Base-by-base conservation (phyloP, 1,284 basidiomycete genomes). In the Microbotryomycetes sp. region DNA sequence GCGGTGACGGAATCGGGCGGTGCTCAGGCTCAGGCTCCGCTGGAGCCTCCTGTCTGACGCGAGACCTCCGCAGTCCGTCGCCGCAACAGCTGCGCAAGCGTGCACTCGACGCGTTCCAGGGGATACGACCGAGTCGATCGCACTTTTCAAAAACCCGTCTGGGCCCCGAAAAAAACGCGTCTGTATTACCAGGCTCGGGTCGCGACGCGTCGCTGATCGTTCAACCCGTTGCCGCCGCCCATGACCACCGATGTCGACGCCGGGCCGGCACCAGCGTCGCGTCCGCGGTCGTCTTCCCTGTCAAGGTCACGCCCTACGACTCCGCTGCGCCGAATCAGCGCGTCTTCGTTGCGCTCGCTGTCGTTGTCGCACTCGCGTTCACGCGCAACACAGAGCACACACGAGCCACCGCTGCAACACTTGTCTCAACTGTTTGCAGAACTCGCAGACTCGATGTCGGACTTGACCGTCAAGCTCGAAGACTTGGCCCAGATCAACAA, bases 401-500 rank as follows among this genome's bases (percentile, higher is more conserved):
- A 45, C 18, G 41, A 54, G 13, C 72, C 70, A 7, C 73, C 75
- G 0, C 71, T 77, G 26, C 65, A 70, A 2, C 75, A 75, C 60
- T 66, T 77, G 21, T 59, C 66, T 24, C 55, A 51, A 3, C 65
- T 74, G 18, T 72, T 77, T 55, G 67, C 67, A 5, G 75, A 76
- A 52, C 72, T 77, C 5, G 69, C 73, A 6, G 73, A 77, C 45
- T 72, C 73, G 52, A 67, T 75, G 5, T 54, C 61, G 7, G 71
- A 73, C 49, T 63, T 77, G 47, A 68, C 73, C 24, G 67, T 65
- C 57, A 76, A 77, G 57, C 48, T 73, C 7, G 70, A 74, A 26
- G 65, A 64, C 27, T 53, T 76, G 23, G 66, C 68, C 24, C 61
- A 59, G 7, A 72, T 76, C 46, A 67, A 73, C 51, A 56, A 68